Evolutionary conservation across 1,139 yeast genomes (phyloP), one percentile per base, ranked within the genome.

Genomic region (Komagataea norvegica): DNA sequence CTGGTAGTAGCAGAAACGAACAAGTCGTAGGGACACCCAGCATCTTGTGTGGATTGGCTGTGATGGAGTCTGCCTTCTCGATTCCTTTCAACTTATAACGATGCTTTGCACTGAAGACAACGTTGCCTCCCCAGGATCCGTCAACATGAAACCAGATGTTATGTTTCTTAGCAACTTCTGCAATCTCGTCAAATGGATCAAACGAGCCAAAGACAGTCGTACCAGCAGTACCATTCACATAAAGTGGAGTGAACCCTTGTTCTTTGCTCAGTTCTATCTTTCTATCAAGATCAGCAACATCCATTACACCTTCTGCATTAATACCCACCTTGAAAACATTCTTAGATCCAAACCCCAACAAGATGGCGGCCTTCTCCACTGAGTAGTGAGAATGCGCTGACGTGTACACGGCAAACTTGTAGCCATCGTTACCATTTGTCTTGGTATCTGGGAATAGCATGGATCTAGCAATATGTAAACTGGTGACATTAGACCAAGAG

Each of bases 101-200:
- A 40, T 77, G 75, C n/a, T 51, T 63, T 0, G 57, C 48, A 21
- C 88, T 78, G 60, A 85, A 86, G 0, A 81, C 70, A 8, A 82
- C 81, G 52, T 86, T 85, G 11, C 93, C 95, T 29, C 95, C 95
- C 95, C 95, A 85, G 8, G 93, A 82, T 1, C 93, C 95, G 60
- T 86, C 95, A 31, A 86, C 75, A 56, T 86, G 95, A 59, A 83
- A 73, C 89, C 94, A 85, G 13, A 77, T 42, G 19, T 69, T 59
- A 58, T 79, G 57, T 43, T 67, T 65, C 40, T 72, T 65, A 7
- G 91, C 78, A 8, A 85, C 56, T 7, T 49, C 56, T 2, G 79
- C 60, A 29, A 86, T 77, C 28, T 69, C 72, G 21, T 54, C 67
- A 49, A 86, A 71, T 21, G 81, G 78, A 53, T 86, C 95, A 58